Base-by-base conservation (phyloP, 345 rosid species). In the Gossypium raimondii region DNA sequence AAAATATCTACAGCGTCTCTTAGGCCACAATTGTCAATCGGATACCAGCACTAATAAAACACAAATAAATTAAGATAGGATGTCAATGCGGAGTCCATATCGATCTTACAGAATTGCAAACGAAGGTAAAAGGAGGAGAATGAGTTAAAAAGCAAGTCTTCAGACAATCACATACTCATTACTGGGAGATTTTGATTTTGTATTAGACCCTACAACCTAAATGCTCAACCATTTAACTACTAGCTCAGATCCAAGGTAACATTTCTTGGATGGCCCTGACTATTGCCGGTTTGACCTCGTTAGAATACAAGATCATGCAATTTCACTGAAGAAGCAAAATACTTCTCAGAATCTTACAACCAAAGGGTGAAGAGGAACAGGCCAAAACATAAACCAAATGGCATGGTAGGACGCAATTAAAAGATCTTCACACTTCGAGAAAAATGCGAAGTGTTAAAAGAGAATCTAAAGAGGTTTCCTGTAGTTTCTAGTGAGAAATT, bases 401-500 rank as follows among this genome's bases (percentile, higher is more conserved):
- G n/a, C 48, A 63, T 63, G 22, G 67, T 34, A 38, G 48, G 24
- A 64, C 9, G 7, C 68, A 64, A 17, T n/a, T 38, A 9, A 63
- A 64, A 4, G 47, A 17, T 17, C 47, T 41, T 20, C 48, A 41
- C 12, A 3, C 48, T 38, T 22, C 41, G 1, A 34, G 41, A 34
- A 34, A 5, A 34, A 34, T 34, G 7, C 7, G 1, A 34, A 34
- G 41, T 5, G 41, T 5, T 34, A 34, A 63, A 74, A 8, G 22
- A 66, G 43, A 57, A 48, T 73, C 61, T n/a, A 67, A 25, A 48
- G 38, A n/a, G 52, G 44, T 22, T 17, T 22, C 52, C 22, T 22
- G 56, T 68, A 61, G 58, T 71, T 24, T 27, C 68, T 67, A n/a
- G 60, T 59, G 47, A 60, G 51, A 57, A 75, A 66, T 59, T 76